Conservation (phyloP, 495 filamentous ascomycete genomes). For the Penicillium desertorum region DNA sequence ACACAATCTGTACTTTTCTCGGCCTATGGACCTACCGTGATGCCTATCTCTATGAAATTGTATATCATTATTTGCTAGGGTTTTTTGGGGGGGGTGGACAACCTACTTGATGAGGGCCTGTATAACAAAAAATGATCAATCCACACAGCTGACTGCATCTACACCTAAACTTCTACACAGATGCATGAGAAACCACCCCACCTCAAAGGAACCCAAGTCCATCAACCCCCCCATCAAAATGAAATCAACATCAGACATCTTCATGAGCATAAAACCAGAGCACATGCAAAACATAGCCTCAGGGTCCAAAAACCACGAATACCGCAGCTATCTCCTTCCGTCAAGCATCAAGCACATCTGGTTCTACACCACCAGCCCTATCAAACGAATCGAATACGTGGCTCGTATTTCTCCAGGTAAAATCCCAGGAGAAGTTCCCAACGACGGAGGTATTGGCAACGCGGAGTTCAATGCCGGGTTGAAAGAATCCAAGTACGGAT, state of each 20-base stretch:
- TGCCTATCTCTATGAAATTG: not conserved
- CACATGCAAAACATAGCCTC: constrained; percentile 36
- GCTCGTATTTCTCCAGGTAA: constrained; percentile 22
- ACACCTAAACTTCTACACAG: not conserved
- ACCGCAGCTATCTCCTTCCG: constrained; percentile 38
- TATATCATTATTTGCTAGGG: not conserved
- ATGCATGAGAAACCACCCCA: not conserved
- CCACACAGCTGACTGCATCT: not conserved
- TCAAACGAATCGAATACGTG: constrained; percentile 24
- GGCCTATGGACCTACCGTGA: not conserved
- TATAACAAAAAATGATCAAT: not conserved
- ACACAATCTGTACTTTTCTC: constrained; percentile 2
- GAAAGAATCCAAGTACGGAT: constrained; percentile 37
- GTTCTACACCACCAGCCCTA: constrained; percentile 36
- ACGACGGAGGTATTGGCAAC: constrained; percentile 39
- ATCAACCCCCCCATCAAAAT: not conserved
- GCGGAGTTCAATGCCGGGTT: constrained; percentile 40
- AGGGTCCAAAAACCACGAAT: constrained; percentile 41
- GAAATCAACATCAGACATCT: constrained; percentile 24
- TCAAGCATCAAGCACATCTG: constrained; percentile 30
- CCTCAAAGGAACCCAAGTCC: not conserved
- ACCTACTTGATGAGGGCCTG: too few species aligned
- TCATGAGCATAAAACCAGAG: constrained; percentile 38
- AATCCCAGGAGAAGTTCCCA: constrained; percentile 33
- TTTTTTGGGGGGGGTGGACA: too few species aligned